phyloP scores from a whole-genome alignment of 768 basidiomycete genomes.

The Grammothele lineata region DNA sequence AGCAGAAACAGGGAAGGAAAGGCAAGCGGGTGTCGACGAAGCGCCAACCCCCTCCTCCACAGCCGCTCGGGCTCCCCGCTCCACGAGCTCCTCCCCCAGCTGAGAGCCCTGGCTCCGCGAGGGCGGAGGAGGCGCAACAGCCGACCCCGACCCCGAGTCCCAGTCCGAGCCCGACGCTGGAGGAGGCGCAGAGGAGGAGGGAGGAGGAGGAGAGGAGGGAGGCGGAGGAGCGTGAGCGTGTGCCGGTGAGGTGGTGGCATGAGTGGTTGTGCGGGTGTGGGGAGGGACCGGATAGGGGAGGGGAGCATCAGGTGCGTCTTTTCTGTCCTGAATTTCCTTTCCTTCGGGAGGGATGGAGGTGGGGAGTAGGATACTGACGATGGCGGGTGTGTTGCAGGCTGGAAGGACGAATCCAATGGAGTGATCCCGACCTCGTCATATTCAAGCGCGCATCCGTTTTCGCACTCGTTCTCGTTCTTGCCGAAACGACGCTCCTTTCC shows the following conservation, averaged over 20 bases:
- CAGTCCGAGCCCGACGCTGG: slow-evolving; percentile 24
- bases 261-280: slow-evolving; percentile 82
- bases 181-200: slow-evolving; percentile 21
- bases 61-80: slow-evolving; percentile 58
- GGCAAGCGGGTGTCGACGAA: neutral
- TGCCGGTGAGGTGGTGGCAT: slow-evolving; percentile 69
- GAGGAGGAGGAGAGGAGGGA: slow-evolving; percentile 26
- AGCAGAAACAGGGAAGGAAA: neutral
- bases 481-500: too few species aligned
- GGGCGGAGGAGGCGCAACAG: slow-evolving; percentile 30
- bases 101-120: slow-evolving; percentile 33
- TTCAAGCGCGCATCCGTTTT: too few species aligned
- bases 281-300: slow-evolving; percentile 70
- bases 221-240: neutral
- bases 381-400: slow-evolving; percentile 39
- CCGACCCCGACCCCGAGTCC: slow-evolving; percentile 32
- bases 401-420: slow-evolving; percentile 68
- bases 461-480: too few species aligned
- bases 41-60: slow-evolving; percentile 34
- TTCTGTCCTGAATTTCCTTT: neutral
- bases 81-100: slow-evolving; percentile 55
- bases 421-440: too few species aligned
- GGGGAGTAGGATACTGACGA: neutral
- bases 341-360: too few species aligned
- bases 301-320: slow-evolving; percentile 59